Evolutionary conservation across 169 alveolate species (phyloP).

Genomic region (Eimeria necatrix): DNA sequence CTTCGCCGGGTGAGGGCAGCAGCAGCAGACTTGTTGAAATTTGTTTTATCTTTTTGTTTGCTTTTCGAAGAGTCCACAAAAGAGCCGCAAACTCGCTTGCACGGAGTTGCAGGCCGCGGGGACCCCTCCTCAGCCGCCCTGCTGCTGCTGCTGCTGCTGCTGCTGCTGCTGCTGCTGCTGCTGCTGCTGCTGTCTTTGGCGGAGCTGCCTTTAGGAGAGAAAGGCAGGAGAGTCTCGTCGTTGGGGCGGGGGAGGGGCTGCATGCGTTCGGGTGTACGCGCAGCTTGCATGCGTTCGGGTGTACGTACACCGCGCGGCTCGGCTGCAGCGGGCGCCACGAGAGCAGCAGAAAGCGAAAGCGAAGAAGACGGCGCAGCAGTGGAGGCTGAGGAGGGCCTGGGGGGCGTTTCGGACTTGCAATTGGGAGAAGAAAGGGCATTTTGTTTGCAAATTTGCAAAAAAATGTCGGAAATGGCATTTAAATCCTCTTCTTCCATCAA

Average conservation of each 20-base stretch:
- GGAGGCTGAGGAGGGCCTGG: constrained; percentile 22
- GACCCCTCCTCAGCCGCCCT: neutral
- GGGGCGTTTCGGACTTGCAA: neutral
- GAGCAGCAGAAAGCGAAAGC: constrained; percentile 15
- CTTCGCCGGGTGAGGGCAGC: constrained; percentile 3
- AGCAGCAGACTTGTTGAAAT: neutral
- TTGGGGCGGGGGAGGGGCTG: neutral
- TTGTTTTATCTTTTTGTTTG: neutral
- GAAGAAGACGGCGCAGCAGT: constrained; percentile 42
- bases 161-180: neutral
- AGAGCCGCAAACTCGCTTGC: neutral
- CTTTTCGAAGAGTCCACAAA: neutral
- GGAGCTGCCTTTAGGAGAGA: neutral
- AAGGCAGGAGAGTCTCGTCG: neutral
- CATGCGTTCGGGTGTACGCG: neutral
- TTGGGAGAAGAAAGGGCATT: neutral
- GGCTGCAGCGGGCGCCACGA: neutral
- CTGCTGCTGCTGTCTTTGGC: neutral
- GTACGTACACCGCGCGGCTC: neutral
- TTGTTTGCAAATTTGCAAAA: neutral
- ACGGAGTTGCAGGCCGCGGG: neutral
- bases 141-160: neutral
- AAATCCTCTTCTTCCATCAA: neutral
- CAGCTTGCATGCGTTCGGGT: neutral
- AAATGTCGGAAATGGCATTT: neutral